Base-by-base conservation (phyloP, 805 yeast genomes). In the Pichia exigua region DNA sequence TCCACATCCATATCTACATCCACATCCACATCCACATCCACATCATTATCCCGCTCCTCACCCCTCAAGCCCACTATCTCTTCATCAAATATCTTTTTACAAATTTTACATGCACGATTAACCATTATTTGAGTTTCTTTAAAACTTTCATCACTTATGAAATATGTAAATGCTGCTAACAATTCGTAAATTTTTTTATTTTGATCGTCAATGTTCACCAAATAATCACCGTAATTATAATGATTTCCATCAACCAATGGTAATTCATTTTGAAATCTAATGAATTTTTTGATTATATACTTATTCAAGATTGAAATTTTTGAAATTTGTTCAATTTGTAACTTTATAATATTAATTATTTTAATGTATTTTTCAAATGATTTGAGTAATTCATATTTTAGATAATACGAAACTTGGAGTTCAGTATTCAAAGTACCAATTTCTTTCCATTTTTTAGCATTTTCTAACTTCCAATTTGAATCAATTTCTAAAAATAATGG, bases 391-490 rank as follows among this genome's bases (percentile, higher is more conserved):
- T 58, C 55, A 39, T 42, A 46, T 28, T 55, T 54, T 4, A 62
- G 51, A 44, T 48, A 64, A 6, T 51, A 44, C 2, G 60, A 39
- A 7, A 59, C 50, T 42, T 63, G 66, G 24, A 49, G 50, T 35
- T 61, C 62, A 5, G 48, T 42, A 2, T 57, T 52, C 54, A 46
- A 51, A 20, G 27, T 54, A 17, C 40, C 20, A 2, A 59, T 52
- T 17, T 56, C 60, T 26, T 53, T 57, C 65, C 66, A 63, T 46
- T 54, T 57, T 12, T 28, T 30, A 44, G 57, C 61, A 46, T 63
- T 44, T 1, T 46, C 32, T 10, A 5, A 18, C 39, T 60, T 65
- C 66, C 68, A 64, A 2, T 17, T 9, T 0, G 38, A 43, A 2
- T 67, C 63, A 17, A 65, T 48, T 13, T 52, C 55, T 4, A 63